These are phyloP conservation scores for Aspergillus diversus DNA, from an alignment of 495 filamentous ascomycete genomes.

Conservation along the genomic window DNA sequence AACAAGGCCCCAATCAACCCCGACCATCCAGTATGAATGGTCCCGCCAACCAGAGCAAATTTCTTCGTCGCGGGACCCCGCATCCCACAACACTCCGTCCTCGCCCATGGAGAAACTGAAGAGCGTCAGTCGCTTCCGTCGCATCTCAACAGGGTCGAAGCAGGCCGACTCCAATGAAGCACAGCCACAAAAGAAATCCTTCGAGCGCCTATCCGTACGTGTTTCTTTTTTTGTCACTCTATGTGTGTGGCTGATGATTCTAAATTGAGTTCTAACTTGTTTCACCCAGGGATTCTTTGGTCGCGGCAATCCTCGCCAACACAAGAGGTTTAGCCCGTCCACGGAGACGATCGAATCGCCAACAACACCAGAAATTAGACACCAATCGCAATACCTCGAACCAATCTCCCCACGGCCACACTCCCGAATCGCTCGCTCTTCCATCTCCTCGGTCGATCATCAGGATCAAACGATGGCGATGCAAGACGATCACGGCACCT, in stretches of 20 bases:
- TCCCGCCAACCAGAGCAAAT: constrained; percentile 15
- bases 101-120: constrained; percentile 40
- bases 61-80: constrained; percentile 20
- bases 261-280: constrained; percentile 4
- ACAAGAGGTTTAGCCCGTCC: constrained; percentile 7
- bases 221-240: neutral
- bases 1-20: constrained; percentile 3
- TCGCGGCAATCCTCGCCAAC: constrained; percentile 18
- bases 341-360: neutral
- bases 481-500: constrained; percentile 16
- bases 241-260: neutral
- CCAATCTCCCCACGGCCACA: constrained; percentile 15
- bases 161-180: constrained; percentile 24
- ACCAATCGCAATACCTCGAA: constrained; percentile 6
- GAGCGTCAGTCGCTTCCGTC: constrained; percentile 34
- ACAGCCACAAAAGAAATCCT: constrained; percentile 27
- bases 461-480: constrained; percentile 11
- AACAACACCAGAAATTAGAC: neutral
- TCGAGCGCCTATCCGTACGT: constrained; percentile 26
- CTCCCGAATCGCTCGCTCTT: constrained; percentile 16
- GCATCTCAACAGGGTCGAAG: constrained; percentile 34
- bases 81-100: constrained; percentile 15
- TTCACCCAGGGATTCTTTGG: constrained; percentile 27
- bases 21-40: constrained; percentile 16
- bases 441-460: constrained; percentile 17